Evolutionary conservation across 306 rosid genomes (phyloP).

Genomic region (Nissolia schottii): DNA sequence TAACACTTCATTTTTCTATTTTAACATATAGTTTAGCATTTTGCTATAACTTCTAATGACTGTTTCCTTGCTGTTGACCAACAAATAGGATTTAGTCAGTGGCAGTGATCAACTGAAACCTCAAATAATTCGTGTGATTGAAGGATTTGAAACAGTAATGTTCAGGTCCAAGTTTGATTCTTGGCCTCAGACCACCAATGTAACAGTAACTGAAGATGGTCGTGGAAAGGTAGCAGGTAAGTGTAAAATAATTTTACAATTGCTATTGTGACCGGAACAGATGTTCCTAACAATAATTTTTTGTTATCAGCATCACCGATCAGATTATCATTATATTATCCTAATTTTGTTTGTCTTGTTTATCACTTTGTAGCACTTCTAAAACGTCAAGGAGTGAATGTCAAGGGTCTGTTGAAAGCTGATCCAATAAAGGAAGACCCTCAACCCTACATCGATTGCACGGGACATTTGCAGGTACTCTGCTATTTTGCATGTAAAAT

Average conservation of each 20-base stretch:
- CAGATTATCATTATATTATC: neutral
- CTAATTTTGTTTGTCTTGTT: constrained; percentile 11
- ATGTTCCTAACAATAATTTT: neutral
- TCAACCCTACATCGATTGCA: constrained; percentile 90
- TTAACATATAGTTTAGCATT: neutral
- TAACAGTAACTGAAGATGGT: constrained; percentile 87
- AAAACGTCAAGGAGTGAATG: constrained; percentile 89
- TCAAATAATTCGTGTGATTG: constrained; percentile 79
- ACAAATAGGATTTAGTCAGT: constrained; percentile 54
- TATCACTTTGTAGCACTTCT: constrained; percentile 60
- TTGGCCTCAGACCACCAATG: constrained; percentile 72
- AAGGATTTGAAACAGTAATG: constrained; percentile 87
- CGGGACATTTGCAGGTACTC: constrained; percentile 81
- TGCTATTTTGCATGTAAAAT: constrained; percentile 2
- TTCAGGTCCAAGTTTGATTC: constrained; percentile 75
- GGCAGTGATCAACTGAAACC: constrained; percentile 54
- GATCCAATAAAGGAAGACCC: constrained; percentile 91
- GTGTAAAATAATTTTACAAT: constrained; percentile 26
- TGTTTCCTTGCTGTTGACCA: constrained; percentile 18
- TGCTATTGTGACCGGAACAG: neutral
- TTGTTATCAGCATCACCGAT: neutral
- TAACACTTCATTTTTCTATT: constrained; percentile 28
- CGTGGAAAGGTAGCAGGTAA: constrained; percentile 96
- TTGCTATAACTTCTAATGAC: constrained; percentile 13
- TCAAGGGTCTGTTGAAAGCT: constrained; percentile 81